These are phyloP conservation scores for Kodamaea sagamina DNA, from an alignment of 805 yeast species.

Conservation along the genomic window DNA sequence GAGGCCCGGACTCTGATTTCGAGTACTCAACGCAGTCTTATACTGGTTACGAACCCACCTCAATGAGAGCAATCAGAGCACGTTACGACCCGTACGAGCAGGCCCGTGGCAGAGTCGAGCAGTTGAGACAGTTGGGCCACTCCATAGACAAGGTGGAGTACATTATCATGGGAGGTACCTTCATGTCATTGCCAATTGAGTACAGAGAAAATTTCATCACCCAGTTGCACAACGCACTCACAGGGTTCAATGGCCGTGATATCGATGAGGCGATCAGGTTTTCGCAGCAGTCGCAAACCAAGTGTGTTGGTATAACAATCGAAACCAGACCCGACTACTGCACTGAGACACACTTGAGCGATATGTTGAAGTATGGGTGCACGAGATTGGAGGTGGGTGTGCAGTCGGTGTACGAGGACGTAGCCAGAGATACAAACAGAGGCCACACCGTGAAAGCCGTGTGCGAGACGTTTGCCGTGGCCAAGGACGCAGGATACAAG, in stretches of 20 bases:
- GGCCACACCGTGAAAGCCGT: conserved; percentile 97
- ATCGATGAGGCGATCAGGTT: conserved; percentile 87
- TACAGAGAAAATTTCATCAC: conserved; percentile 89
- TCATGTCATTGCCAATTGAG: conserved; percentile 89
- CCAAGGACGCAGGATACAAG: conserved; percentile 98
- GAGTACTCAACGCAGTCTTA: conserved; percentile 98
- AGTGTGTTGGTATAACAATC: conserved; percentile 97
- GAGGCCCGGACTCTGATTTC: conserved; percentile 98
- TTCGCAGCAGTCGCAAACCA: conserved; percentile 92
- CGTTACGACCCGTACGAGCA: conserved; percentile 98
- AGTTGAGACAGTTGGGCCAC: conserved; percentile 91
- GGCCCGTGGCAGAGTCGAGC: conserved; percentile 96
- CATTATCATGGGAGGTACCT: conserved; percentile 98
- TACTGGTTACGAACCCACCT: conserved; percentile 98
- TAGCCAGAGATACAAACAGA: conserved; percentile 96
- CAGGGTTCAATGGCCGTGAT: conserved; percentile 86
- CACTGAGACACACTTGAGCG: conserved; percentile 91
- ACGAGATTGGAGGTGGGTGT: conserved; percentile 97
- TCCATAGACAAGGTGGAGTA: conserved; percentile 97
- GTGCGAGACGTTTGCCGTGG: conserved; percentile 90
- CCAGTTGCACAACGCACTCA: conserved; percentile 89
- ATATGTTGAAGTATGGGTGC: conserved; percentile 95
- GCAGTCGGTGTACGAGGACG: conserved; percentile 96
- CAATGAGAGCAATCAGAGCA: conserved; percentile 99
- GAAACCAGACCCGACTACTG: conserved; percentile 99